Percentiles rank a stretch among this genome's conserved stretches.
Conservation (phyloP, 225 moss, liverwort and hornwort species). For the Marchantia polymorpha region DNA sequence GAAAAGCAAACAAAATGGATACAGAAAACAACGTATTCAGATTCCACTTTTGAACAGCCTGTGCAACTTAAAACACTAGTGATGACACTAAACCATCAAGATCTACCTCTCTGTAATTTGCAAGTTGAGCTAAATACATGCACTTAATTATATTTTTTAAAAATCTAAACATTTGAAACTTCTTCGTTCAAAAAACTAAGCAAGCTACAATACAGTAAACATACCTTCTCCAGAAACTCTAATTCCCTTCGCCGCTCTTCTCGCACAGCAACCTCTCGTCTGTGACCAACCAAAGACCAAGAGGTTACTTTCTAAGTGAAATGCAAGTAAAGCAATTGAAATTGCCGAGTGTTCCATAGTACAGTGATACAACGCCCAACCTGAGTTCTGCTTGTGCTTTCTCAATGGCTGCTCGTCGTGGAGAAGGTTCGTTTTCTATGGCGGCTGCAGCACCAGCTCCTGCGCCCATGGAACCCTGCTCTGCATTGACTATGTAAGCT, state of each 20-base stretch:
- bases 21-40: background rate
- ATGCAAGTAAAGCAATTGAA: conserved; percentile 25
- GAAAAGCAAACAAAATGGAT: background rate
- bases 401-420: conserved; percentile 70
- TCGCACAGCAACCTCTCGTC: conserved; percentile 75
- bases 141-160: background rate
- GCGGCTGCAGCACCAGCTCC: conserved; percentile 96
- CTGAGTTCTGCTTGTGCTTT: conserved; percentile 89
- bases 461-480: conserved; percentile 99
- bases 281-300: conserved; percentile 44
- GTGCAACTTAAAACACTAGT: background rate
- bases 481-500: conserved; percentile 72
- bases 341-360: conserved; percentile 31
- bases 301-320: conserved; percentile 29
- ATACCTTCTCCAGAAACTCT: conserved; percentile 94
- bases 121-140: background rate
- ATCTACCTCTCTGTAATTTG: background rate
- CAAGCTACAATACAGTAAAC: conserved; percentile 12
- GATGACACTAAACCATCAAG: background rate
- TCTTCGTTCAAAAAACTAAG: background rate
- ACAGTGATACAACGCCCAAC: conserved; percentile 36
- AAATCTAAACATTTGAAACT: background rate
- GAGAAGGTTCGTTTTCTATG: conserved; percentile 82
- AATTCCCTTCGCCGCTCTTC: conserved; percentile 90
- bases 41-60: background rate